Evolutionary conservation across 129 eudicot genomes (phyloP).

Genomic region (Helianthus tuberosus): DNA sequence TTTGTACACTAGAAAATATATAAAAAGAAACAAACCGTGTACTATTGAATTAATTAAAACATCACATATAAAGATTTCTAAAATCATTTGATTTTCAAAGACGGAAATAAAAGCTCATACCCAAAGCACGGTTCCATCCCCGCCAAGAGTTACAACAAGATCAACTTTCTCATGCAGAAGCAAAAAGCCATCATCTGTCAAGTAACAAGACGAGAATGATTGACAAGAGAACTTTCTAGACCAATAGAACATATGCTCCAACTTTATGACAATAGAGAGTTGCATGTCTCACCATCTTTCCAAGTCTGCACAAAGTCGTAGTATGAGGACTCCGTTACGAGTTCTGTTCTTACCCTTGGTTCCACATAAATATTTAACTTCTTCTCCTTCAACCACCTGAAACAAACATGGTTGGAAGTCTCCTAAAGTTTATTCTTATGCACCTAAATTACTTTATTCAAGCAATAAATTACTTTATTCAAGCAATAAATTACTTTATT

Average conservation of each 20-base stretch:
- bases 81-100: conserved; percentile 3
- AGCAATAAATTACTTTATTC: no score
- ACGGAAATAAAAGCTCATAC: conserved; percentile 49
- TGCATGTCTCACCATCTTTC: conserved; percentile 59
- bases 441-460: no score
- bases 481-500: no score
- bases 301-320: conserved; percentile 81
- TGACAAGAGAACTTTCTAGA: conserved; percentile 21
- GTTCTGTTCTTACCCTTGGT: conserved; percentile 86
- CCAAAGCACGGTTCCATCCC: conserved; percentile 99
- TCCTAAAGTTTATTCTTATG: no score
- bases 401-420: background rate
- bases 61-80: background rate
- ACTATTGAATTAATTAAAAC: no score
- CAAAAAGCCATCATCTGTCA: conserved; percentile 66
- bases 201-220: conserved; percentile 22
- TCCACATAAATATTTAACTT: conserved; percentile 71
- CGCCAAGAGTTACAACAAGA: conserved; percentile 96
- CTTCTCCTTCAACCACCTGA: conserved; percentile 88
- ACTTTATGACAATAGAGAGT: conserved; percentile 16
- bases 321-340: conserved; percentile 70
- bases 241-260: conserved; percentile 28
- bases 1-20: background rate
- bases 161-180: conserved; percentile 87
- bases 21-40: background rate